Evolutionary conservation across 1,284 basidiomycete species (phyloP), one percentile per base, ranked within the genome.

Genomic region (Cutaneotrichosporon sp.): DNA sequence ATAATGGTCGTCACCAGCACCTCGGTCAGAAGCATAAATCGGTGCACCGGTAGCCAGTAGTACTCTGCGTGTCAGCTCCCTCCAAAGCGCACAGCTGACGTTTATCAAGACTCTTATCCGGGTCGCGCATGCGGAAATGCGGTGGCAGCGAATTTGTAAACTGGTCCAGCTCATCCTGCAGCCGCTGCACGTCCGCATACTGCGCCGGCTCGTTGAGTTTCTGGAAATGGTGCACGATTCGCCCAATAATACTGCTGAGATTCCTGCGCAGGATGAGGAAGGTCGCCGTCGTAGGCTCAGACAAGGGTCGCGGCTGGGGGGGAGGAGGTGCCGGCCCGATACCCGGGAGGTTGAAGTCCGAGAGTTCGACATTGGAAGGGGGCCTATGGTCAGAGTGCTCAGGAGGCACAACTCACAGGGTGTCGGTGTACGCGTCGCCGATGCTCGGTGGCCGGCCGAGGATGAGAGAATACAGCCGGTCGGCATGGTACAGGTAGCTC

Each of bases 221-320:
- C 72, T 97, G 93, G 75, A 93, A 97, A 72, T 94, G 90, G 66
- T 94, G 91, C 42, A 91, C 90, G 65, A 97, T 91, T 38, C 85
- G 83, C 24, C 92, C 93, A 58, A 93, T 93, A 55, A 94, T 87
- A 42, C 79, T 79, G 17, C 89, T 86, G 17, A 97, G 80, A 42
- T 83, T 81, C 65, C 93, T 87, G 31, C 92, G 81, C 31, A 97
- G 79, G 57, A 94, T 90, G 51, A 91, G 83, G 70, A 90, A 96
- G 1, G 89, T 90, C 77, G 88, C 87, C 4, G 79, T 80, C 0
- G 91, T 96, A 0, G 92, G 91, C 33, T 79, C 70, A 7, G 60
- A 64, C 8, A 76, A 61, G 0, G 79, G 79, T 12, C 71, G 69
- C 25, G 72, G 61, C 16, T 62, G 68, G 45, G 70, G 68, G 2